Percentiles rank a stretch among this genome's conserved stretches.
Conservation (phyloP, 1,139 yeast genomes). For the Suhomyces bokatorum region DNA sequence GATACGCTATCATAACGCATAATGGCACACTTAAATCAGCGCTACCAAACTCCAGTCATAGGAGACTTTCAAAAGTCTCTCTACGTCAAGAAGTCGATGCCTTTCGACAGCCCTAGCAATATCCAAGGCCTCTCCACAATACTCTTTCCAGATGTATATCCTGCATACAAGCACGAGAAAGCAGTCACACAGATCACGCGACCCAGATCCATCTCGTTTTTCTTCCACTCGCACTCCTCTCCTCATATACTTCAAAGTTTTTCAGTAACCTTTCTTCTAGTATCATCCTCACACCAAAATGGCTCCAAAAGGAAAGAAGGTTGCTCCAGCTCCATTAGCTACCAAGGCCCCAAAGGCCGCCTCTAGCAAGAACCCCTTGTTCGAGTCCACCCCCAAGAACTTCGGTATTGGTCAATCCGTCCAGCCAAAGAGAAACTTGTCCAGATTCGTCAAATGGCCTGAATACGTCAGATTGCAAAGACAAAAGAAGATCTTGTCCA, state of each 20-base stretch:
- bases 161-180: not conserved
- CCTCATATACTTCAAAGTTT: conserved; percentile 6
- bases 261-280: conserved; percentile 7
- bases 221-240: conserved; percentile 2
- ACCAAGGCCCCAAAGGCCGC: conserved; percentile 42
- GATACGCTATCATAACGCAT: too few relatives aligned
- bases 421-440: conserved; percentile 94
- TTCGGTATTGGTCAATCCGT: conserved; percentile 94
- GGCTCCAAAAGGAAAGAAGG: conserved; percentile 57
- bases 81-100: too few relatives aligned
- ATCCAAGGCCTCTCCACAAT: too few relatives aligned
- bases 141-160: too few relatives aligned
- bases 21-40: too few relatives aligned
- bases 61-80: too few relatives aligned
- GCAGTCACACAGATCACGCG: conserved; percentile 12
- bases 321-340: conserved; percentile 53
- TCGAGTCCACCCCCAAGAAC: conserved; percentile 86
- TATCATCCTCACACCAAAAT: conserved; percentile 22
- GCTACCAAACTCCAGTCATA: too few relatives aligned
- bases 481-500: conserved; percentile 91
- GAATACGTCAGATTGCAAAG: conserved; percentile 95
- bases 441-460: conserved; percentile 98
- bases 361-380: conserved; percentile 53
- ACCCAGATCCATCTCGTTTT: conserved; percentile 5
- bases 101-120: too few relatives aligned